A percentile compares a stretch with the other conserved stretches of the same genome.
These are phyloP conservation scores for Artomyces pyxidatus DNA, from an alignment of 768 basidiomycete species.

Conservation along the genomic window DNA sequence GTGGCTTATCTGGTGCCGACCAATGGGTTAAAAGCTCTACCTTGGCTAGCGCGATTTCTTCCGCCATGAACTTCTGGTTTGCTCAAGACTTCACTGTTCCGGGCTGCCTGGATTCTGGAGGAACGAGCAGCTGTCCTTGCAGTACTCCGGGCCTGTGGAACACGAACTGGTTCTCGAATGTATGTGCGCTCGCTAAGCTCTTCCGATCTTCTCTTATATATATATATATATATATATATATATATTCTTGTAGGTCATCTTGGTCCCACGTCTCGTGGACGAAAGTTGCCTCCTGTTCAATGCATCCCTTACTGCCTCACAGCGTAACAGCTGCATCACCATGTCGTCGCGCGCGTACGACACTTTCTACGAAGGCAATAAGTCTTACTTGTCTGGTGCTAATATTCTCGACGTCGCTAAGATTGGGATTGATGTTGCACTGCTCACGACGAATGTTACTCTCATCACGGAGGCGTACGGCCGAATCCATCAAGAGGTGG, in stretches of 20 bases:
- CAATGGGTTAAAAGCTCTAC: conserved; percentile 8
- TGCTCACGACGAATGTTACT: conserved; percentile 26
- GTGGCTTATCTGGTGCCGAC: conserved; percentile 11
- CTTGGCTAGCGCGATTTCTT: conserved; percentile 14
- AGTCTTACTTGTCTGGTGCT: conserved; percentile 49
- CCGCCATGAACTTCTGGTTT: conserved; percentile 26
- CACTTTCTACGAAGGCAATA: conserved; percentile 11
- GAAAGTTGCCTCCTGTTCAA: conserved; percentile 13
- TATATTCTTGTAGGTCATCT: conserved; percentile 9
- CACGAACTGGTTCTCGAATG: conserved; percentile 16
- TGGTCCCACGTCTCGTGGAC: conserved; percentile 10
- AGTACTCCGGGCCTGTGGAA: conserved; percentile 20
- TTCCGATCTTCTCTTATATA: too few species aligned
- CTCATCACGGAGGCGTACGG: conserved; percentile 42
- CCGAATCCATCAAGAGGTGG: conserved; percentile 44
- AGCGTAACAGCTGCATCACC: conserved; percentile 7
- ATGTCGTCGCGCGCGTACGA: conserved; percentile 13
- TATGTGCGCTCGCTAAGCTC: too few species aligned
- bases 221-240: background rate
- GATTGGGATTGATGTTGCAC: conserved; percentile 20
- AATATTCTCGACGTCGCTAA: conserved; percentile 57
- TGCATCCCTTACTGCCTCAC: conserved; percentile 7
- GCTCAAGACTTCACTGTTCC: conserved; percentile 20
- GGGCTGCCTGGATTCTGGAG: conserved; percentile 22
- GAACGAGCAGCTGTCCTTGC: conserved; percentile 22